Evolutionary conservation across 108 stramenopile species (phyloP).

Genomic region (Stephanodiscus minutulus): DNA sequence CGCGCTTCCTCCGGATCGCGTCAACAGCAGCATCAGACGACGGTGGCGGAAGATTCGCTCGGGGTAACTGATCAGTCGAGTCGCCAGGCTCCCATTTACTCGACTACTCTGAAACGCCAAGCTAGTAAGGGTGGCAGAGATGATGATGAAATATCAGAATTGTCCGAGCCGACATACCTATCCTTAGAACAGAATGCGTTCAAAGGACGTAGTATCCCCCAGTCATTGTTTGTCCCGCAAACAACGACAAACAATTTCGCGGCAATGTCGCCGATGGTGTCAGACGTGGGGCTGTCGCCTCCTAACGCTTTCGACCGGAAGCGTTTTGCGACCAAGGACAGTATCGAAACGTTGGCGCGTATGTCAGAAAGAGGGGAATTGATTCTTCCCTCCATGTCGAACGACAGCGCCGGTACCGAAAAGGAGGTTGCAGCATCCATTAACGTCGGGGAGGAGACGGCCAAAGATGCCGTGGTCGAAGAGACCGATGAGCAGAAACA

Average conservation of each 20-base stretch:
- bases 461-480: neutral
- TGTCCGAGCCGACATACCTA: constrained; percentile 37
- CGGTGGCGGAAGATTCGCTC: constrained; percentile 6
- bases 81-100: neutral
- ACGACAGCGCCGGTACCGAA: neutral
- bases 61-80: constrained; percentile 14
- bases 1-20: neutral
- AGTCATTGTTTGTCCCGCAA: constrained; percentile 23
- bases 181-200: constrained; percentile 22
- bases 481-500: constrained; percentile 12
- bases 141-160: constrained; percentile 46
- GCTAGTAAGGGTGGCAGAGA: constrained; percentile 6
- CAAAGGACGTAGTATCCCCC: constrained; percentile 27
- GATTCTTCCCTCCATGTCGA: constrained; percentile 15
- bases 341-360: constrained; percentile 15
- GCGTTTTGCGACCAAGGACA: constrained; percentile 2
- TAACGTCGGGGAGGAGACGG: constrained; percentile 10
- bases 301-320: neutral
- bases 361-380: constrained; percentile 34
- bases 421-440: constrained; percentile 9
- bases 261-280: constrained; percentile 6
- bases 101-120: constrained; percentile 12
- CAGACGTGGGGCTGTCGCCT: neutral
- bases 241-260: neutral
- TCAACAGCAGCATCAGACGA: constrained; percentile 5